These are phyloP conservation scores for Steccherinum ochraceum DNA, from an alignment of 768 basidiomycete genomes.

Conservation along the genomic window DNA sequence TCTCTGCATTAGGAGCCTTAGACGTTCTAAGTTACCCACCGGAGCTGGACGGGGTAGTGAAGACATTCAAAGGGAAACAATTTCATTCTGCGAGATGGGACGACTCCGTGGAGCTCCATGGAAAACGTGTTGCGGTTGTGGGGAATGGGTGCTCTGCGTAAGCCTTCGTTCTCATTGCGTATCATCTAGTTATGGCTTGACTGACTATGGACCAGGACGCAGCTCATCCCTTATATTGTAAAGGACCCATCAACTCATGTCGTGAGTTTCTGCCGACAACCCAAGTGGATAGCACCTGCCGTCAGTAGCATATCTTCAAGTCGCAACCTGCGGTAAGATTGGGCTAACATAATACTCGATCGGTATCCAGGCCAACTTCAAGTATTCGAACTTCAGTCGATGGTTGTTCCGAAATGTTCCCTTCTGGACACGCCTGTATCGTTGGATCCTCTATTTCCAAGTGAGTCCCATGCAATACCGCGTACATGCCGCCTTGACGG, in stretches of 20 bases:
- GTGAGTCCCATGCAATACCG: too few species aligned
- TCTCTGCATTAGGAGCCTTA: conserved; percentile 23
- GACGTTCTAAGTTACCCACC: conserved; percentile 19
- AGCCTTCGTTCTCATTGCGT: neutral
- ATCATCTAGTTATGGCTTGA: too few species aligned
- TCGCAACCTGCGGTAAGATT: too few species aligned
- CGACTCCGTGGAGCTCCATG: conserved; percentile 15
- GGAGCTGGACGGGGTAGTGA: conserved; percentile 16
- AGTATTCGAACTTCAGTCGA: too few species aligned
- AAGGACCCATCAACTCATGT: conserved; percentile 16
- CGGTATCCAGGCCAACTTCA: too few species aligned
- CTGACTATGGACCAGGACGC: conserved; percentile 15
- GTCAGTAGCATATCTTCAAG: conserved; percentile 9
- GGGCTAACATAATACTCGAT: too few species aligned
- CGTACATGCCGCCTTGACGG: too few species aligned
- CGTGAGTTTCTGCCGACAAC: conserved; percentile 24
- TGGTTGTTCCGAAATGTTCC: too few species aligned
- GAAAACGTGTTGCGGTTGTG: conserved; percentile 25
- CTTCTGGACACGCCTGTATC: conserved; percentile 1
- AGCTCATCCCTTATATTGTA: conserved; percentile 21
- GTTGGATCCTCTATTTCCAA: conserved; percentile 5
- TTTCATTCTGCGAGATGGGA: conserved; percentile 26
- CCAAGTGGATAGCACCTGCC: conserved; percentile 20
- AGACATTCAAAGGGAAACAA: conserved; percentile 18
- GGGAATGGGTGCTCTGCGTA: conserved; percentile 26